Evolutionary conservation across 139 green algal genomes (phyloP).

Genomic region (Micractinium conductrix): DNA sequence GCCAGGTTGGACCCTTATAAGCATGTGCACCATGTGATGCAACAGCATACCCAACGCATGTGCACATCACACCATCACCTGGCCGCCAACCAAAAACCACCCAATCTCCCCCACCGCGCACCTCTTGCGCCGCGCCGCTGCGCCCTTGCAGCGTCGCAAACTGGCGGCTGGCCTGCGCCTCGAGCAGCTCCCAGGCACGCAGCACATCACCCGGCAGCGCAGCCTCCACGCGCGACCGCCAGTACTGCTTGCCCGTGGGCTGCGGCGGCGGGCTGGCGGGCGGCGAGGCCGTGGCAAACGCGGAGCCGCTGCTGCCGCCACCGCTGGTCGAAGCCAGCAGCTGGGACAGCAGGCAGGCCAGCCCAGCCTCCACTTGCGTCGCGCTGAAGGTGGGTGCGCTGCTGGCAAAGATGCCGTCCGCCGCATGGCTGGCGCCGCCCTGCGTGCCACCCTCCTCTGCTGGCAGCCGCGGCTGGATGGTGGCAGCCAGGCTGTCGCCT

Average conservation of each 20-base stretch:
- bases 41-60: background rate
- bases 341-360: background rate
- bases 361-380: background rate
- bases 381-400: background rate
- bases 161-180: background rate
- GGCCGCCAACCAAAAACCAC: background rate
- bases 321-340: background rate
- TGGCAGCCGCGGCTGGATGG: background rate
- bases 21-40: background rate
- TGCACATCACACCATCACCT: background rate
- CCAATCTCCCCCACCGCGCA: background rate
- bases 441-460: background rate
- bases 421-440: no score
- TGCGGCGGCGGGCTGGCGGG: no score
- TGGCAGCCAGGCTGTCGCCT: background rate
- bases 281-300: background rate
- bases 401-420: background rate
- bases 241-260: conserved; percentile 34
- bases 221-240: background rate
- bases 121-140: conserved; percentile 1
- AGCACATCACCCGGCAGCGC: background rate
- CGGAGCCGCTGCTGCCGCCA: background rate
- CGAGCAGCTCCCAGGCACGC: conserved; percentile 2
- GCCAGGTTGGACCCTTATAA: background rate
- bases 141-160: conserved; percentile 13